Evolutionary conservation across 371 early-diverging fungal genomes (phyloP), one percentile per base, ranked within the genome.

Genomic region (Entomophthora muscae): DNA sequence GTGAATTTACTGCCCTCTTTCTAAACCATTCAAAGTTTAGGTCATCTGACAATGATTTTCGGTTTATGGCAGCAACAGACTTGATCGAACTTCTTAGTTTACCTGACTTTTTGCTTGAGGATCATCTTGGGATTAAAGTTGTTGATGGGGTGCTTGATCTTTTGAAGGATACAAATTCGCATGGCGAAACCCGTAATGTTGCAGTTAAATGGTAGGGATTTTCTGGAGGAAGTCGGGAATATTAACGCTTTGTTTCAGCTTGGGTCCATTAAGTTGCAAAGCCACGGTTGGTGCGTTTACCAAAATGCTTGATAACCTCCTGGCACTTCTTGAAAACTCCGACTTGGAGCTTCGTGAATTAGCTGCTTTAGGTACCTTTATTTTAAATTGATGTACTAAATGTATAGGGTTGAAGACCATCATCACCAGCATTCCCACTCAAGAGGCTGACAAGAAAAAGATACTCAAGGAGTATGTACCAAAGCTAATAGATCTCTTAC

Each of bases 61-160:
- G 97, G 64, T 90, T 84, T 73, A 95, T 96, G 94, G 95, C 93
- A 22, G 67, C 86, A 54, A 85, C 85, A 65, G 95, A 95, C 74
- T 72, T 96, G 64, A 83, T 82, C 66, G 82, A 81, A 28, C 84
- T 83, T 61, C 79, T 93, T 21, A 81, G 80, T 67, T 77, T 79
- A 61, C 70, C 77, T 3, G 69, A 66, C 22, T 80, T 82, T 64
- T 65, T 66, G 5, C 72, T 89, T 54, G 89, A 90, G 42, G 78
- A 83, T 21, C 31, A 73, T 2, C 79, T 82, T 29, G 89, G 87
- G 67, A 71, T 72, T 31, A 82, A 78, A 64, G 79, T 84, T 10
- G 82, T 83, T 5, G 68, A 71, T 53, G 86, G 89, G 27, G 78
- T 95, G 13, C 64, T 93, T 5, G 75, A 78, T 54, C 71, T 88